Evolutionary conservation across 2,329 filamentous ascomycete species (phyloP), one percentile per base, ranked within the genome.

Genomic region (Sclerotinia spermophila): DNA sequence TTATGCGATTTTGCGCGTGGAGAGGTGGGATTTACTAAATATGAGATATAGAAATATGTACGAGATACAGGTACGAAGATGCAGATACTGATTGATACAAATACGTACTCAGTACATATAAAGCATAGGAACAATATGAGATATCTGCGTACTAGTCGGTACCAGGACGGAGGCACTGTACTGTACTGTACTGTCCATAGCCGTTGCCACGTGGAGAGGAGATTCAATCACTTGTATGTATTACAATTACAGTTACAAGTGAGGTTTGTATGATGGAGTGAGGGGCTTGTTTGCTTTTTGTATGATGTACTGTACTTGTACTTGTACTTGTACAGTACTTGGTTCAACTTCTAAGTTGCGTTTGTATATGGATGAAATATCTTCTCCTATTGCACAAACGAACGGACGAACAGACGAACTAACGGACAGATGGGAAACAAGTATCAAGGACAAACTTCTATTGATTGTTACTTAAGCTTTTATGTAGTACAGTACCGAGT

Each of bases 151-250:
- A 56, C 10, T 6, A 24, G 44, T 19, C 13, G 8, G 40, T 48
- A 15, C 27, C 30, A 56, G 27, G 1, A 19, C 19, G 15, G 17
- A 19, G 10, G 17, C 13, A 56, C 17, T 21, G 17, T 19, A 24
- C 21, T 59, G 56, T 33, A 38, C 19, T 2, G 44, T 64, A 8
- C 40, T n/a, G 65, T 67, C 19, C 13, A 38, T 64, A 64, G 13
- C 61, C 61, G 61, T 35, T 64, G 65, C 51, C 65, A 67, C 51
- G 65, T 67, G 65, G 65, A 56, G 27, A 56, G 51, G 65, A 35
- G 35, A 19, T 45, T 67, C 24, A 6, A 11, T n/a, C 5, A n/a
- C 10, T n/a, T 13, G 45, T 15, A n/a, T 4, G n/a, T n/a, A n/a
- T n/a, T n/a, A n/a, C n/a, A n/a, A n/a, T n/a, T n/a, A n/a, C n/a